Base-by-base conservation (phyloP, 2,329 filamentous ascomycete genomes). In the Diaporthe sp. region DNA sequence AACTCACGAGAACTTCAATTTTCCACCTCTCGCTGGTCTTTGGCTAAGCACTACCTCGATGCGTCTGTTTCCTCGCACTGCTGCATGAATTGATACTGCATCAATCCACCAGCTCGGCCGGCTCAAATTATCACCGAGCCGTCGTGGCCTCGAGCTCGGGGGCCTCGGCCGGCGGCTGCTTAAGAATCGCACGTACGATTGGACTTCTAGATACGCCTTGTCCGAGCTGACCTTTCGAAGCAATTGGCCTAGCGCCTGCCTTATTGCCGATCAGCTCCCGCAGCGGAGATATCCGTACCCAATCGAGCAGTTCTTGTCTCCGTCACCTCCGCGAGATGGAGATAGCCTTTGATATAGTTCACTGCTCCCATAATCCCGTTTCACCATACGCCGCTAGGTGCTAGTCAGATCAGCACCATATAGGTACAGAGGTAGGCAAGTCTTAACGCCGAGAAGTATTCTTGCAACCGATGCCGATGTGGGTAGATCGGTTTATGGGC, bases 181-280 rank as follows among this genome's bases (percentile, higher is more conserved):
- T 17, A 39, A n/a, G 12, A 25, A 37, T n/a, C 7, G 28, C 61
- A 49, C 28, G 17, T 31, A n/a, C 25, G 39, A 49, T 49, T 51
- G 55, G 28, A 49, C 39, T 72, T 37, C 8, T 49, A 25, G 53
- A 44, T 72, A 25, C 39, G 17, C 53, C 55, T 72, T 72, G 57
- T 53, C 70, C 57, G 70, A 51, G n/a, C 34, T 53, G 15, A 53
- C 31, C 2, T 37, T 44, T 22, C 17, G 25, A 22, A 8, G 31
- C 5, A 46, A 15, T 62, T 25, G 58, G 53, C 55, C 10, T 37
- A 22, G 44, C 44, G 31, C 31, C n/a, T 42, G 25, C 39, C 28
- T 62, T 72, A 72, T 62, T 42, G 31, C 70, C 70, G 70, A 28
- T 46, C 31, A n/a, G 17, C 44, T 42, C 17, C n/a, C 4, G 6